Evolutionary conservation across 768 basidiomycete genomes (phyloP), one percentile per base, ranked within the genome.

Genomic region (Suillus luteus): DNA sequence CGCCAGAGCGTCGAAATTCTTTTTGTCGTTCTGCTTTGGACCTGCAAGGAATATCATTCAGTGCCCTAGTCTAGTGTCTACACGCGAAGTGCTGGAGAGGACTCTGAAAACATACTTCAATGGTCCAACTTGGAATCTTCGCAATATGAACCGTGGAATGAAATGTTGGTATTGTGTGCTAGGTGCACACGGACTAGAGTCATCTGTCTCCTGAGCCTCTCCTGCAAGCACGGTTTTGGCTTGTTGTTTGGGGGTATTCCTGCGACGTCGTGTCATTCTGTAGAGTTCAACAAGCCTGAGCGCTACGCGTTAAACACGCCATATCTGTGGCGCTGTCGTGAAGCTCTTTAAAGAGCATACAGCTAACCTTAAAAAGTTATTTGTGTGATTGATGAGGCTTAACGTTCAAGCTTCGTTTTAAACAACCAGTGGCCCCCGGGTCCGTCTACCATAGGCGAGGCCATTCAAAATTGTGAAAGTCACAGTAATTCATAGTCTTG

Each of bases 71-170:
- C 35, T 43, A 43, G 17, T 19, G 19, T 44, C 43, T 8, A 15
- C 4, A 12, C 15, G 5, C 14, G 27, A 3, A 51, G 41, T 17
- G 27, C 12, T 14, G 2, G 15, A 38, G n/a, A 44, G 38, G 7
- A 9, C 24, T 31, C 27, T 19, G 7, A 24, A 48, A 38, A 48
- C 49, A 31, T 9, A 66, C 65, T 17, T 64, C 37, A 38, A 41
- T n/a, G 41, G 59, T 19, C 62, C 65, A 19, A 64, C 58, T 61
- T 66, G 65, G 38, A 54, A 64, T 22, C 54, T 51, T 40, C 65
- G 62, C 7, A 64, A 41, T 40, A 66, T 64, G 43, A 66, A 66
- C 35, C 65, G 60, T 41, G 62, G 65, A 40, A 66, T 66, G 37
- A 60, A 66, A 44, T 52, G 33, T 35, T 35, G 33, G 33, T 35